Evolutionary conservation across 208 protist species (phyloP).

Genomic region (Crithidia bombi): DNA sequence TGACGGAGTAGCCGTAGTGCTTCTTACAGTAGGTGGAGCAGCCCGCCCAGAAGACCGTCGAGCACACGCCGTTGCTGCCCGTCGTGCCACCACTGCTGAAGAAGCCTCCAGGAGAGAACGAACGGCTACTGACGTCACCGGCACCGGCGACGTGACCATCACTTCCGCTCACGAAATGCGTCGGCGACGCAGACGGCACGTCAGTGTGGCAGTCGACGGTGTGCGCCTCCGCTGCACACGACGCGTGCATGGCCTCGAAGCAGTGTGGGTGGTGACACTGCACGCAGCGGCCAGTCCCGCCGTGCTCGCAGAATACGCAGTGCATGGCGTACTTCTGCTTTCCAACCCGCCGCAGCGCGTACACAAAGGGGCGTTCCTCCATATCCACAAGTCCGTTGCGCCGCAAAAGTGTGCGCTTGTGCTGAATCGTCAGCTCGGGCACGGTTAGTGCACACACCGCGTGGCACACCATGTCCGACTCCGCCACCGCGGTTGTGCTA

Average conservation of each 20-base stretch:
- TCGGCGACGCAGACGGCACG: not conserved
- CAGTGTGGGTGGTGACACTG: slow-evolving; percentile 67
- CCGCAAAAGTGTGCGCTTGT: slow-evolving; percentile 26
- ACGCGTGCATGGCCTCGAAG: slow-evolving; percentile 74
- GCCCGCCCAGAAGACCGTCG: slow-evolving; percentile 38
- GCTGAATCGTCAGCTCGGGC: slow-evolving; percentile 49
- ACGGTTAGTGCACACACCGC: slow-evolving; percentile 66
- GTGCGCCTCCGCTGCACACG: slow-evolving; percentile 63
- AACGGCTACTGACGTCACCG: not conserved
- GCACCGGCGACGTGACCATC: too few species aligned
- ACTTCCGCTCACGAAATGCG: not conserved
- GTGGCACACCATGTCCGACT: slow-evolving; percentile 57
- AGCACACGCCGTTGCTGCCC: not conserved
- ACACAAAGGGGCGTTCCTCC: slow-evolving; percentile 44
- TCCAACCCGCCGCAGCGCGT: slow-evolving; percentile 31
- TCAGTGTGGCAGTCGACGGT: slow-evolving; percentile 57
- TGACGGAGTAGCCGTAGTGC: slow-evolving; percentile 55
- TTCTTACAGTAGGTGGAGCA: slow-evolving; percentile 68
- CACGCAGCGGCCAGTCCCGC: slow-evolving; percentile 39
- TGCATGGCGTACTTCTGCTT: slow-evolving; percentile 44
- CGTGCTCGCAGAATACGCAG: slow-evolving; percentile 67
- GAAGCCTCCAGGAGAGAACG: not conserved
- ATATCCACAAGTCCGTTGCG: slow-evolving; percentile 44
- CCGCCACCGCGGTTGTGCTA: slow-evolving; percentile 6
- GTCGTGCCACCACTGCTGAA: not conserved